A percentile compares a stretch with the other conserved stretches of the same genome.
Evolutionary conservation across 192 early-diverging fungal species (phyloP).

Genomic region (Cetraspora pellucida): DNA sequence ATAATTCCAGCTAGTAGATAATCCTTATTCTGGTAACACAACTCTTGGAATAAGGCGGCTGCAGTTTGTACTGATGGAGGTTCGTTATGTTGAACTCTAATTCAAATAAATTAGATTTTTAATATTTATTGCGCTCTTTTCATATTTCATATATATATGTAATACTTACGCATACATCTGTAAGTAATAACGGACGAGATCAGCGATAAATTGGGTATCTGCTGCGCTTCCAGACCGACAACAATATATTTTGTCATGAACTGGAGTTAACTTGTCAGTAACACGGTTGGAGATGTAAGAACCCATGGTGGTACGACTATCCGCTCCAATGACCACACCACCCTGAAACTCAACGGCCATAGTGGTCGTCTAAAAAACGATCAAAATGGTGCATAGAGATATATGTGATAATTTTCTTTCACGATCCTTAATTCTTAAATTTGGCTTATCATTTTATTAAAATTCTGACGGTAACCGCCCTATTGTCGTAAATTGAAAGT

Average conservation of each 20-base stretch:
- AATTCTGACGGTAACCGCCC: neutral
- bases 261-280: slow-evolving; percentile 95
- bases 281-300: slow-evolving; percentile 97
- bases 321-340: slow-evolving; percentile 96
- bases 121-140: too few relatives aligned
- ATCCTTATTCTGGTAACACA: slow-evolving; percentile 95
- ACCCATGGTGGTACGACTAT: slow-evolving; percentile 95
- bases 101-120: neutral
- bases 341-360: slow-evolving; percentile 91
- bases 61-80: slow-evolving; percentile 85
- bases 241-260: slow-evolving; percentile 96
- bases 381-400: slow-evolving; percentile 11
- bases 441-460: neutral
- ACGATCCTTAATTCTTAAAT: neutral
- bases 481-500: neutral
- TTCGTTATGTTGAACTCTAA: slow-evolving; percentile 81
- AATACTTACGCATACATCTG: slow-evolving; percentile 83
- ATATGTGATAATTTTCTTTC: neutral
- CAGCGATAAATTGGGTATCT: slow-evolving; percentile 98
- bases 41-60: slow-evolving; percentile 88
- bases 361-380: slow-evolving; percentile 80
- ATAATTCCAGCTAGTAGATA: slow-evolving; percentile 90
- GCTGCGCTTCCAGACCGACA: slow-evolving; percentile 98
- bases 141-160: too few relatives aligned
- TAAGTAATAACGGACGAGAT: slow-evolving; percentile 95